Base-by-base conservation (phyloP, 116 monocot species). In the Posidonia oceanica region DNA sequence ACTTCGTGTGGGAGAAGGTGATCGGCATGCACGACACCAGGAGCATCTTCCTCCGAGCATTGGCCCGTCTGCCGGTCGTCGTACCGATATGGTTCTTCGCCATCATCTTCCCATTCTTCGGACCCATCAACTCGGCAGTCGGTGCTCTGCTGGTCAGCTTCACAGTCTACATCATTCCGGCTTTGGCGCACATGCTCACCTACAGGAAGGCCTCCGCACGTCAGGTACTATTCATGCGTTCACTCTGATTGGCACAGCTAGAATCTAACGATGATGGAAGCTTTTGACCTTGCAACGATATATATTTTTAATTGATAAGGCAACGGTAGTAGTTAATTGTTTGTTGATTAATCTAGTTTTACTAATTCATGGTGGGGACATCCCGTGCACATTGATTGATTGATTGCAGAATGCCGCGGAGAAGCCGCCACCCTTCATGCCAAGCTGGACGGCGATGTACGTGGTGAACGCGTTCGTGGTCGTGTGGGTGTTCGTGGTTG, bases 1-100 rank as follows among this genome's bases (percentile, higher is more conserved):
- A 93, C 72, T 93, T 89, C 68, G 89, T 93, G 8, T 93, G 93
- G 93, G 93, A 93, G 84, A 93, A 93, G 88, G 80, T 74, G 68
- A 82, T 90, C 54, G 90, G 90, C 3, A 84, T 86, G 84, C 90
- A 90, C 66, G 80, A 84, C 66, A 77, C 88, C 54, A 78, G 75
- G 71, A 89, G 88, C 85, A 76, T 85, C 36, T 81, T 42, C 61
- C 74, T 85, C 20, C 73, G 88, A 12, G 89, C 89, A 21, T 61
- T 87, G 39, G 79, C 70, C 52, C 76, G 86, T 1, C 74, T 87
- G 17, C 87, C 87, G 12, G 79, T 87, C 22, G 87, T 87, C 39
- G 40, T 87, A 17, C 87, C 87, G 22, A 79, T 87, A 52, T 87
- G 90, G 90, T 87, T 87, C 78, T 71, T 87, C 36, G 87, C 87